Conservation (phyloP, 1,284 basidiomycete species). For the Moesziomyces parantarcticus region DNA sequence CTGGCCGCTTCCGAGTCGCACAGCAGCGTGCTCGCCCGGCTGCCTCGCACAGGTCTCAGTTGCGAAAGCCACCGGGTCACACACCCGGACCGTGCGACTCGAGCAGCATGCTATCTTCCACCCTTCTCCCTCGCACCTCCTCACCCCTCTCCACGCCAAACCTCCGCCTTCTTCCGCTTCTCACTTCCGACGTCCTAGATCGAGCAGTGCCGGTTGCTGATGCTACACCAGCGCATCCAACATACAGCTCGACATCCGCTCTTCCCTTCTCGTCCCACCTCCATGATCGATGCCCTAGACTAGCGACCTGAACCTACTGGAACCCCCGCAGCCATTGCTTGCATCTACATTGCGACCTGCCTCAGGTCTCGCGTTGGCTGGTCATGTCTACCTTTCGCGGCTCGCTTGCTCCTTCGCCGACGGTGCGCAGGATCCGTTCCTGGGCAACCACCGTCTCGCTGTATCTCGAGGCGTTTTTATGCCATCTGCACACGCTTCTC, state of each 20-base stretch:
- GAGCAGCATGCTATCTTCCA: background rate
- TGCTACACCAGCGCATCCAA: background rate
- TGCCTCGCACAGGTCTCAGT: too few relatives aligned
- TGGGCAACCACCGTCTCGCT: constrained; percentile 30
- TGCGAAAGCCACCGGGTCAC: too few relatives aligned
- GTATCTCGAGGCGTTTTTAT: constrained; percentile 34
- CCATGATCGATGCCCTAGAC: too few relatives aligned
- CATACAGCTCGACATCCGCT: background rate
- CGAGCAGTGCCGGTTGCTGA: background rate
- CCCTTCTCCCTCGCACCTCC: background rate
- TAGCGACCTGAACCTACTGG: too few relatives aligned
- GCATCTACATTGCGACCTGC: too few relatives aligned
- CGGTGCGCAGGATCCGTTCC: constrained; percentile 28
- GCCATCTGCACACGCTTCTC: constrained; percentile 28
- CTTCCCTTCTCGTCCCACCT: too few relatives aligned
- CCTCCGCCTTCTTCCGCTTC: background rate
- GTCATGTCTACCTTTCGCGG: constrained; percentile 33
- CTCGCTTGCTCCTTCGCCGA: constrained; percentile 33
- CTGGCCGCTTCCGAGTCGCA: too few relatives aligned
- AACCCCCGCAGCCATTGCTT: too few relatives aligned
- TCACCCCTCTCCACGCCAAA: background rate
- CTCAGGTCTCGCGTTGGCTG: background rate
- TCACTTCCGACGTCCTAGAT: background rate
- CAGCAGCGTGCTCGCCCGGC: too few relatives aligned
- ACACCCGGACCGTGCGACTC: background rate